These are phyloP conservation scores for Clavulina sp. DNA, from an alignment of 768 basidiomycete species.

Conservation along the genomic window DNA sequence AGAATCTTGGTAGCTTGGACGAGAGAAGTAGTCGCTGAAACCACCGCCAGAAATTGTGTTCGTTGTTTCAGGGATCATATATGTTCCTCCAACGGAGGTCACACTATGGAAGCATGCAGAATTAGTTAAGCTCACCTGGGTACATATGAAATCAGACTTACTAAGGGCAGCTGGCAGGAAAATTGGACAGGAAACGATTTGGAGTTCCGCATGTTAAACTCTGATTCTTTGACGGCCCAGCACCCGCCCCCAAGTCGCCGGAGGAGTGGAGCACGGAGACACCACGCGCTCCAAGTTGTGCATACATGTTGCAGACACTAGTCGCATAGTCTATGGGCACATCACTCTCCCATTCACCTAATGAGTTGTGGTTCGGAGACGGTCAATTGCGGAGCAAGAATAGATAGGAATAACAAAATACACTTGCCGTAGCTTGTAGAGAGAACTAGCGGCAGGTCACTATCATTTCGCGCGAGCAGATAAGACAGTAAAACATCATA, in stretches of 20 bases:
- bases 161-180: not conserved
- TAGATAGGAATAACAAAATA: not conserved
- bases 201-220: not conserved
- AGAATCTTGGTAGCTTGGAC: not conserved
- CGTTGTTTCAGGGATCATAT: not conserved
- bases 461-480: not conserved
- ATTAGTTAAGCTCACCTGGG: not conserved
- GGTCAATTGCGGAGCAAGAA: no score
- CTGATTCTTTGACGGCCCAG: not conserved
- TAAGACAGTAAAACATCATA: conserved; percentile 12
- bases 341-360: not conserved
- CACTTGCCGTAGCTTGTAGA: conserved; percentile 5
- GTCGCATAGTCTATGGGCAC: not conserved
- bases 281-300: not conserved
- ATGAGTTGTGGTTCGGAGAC: no score
- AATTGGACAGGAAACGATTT: not conserved
- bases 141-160: not conserved
- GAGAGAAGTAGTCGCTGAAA: conserved; percentile 1
- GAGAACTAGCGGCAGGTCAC: not conserved
- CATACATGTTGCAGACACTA: not conserved
- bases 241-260: conserved; percentile 2
- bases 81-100: not conserved
- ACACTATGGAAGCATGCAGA: not conserved
- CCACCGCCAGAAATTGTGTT: conserved; percentile 1
- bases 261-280: conserved; percentile 1